These are phyloP conservation scores for Brassica cretica DNA, from an alignment of 345 rosid genomes.

Conservation along the genomic window DNA sequence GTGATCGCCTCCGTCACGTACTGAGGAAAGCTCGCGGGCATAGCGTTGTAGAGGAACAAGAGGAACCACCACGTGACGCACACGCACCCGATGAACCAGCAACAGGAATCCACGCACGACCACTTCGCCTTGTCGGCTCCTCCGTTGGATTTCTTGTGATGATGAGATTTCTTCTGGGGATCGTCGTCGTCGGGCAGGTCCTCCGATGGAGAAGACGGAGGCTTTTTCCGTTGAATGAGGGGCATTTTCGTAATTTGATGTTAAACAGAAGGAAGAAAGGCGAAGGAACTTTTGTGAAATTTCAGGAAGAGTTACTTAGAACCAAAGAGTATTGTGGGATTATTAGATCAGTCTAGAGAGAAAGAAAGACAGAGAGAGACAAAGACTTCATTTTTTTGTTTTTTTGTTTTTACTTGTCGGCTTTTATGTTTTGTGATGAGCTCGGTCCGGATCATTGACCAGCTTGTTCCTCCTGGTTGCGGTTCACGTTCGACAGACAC, in stretches of 20 bases:
- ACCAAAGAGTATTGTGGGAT: conserved; percentile 21
- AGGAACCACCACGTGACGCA: conserved; percentile 88
- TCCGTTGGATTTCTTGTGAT: conserved; percentile 25
- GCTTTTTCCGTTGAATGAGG: conserved; percentile 37
- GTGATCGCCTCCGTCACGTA: conserved; percentile 90
- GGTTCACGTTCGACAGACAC: conserved; percentile 13
- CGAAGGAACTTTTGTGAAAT: not conserved
- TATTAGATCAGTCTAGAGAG: conserved; percentile 28
- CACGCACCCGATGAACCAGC: conserved; percentile 85
- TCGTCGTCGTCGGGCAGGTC: conserved; percentile 10
- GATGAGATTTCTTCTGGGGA: conserved; percentile 18
- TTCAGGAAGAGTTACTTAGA: not conserved
- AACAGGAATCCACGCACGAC: conserved; percentile 84
- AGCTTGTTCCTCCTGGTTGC: not conserved
- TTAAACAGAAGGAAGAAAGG: not conserved
- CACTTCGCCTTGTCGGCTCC: conserved; percentile 43
- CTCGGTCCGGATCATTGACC: conserved; percentile 28
- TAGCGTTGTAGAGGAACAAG: conserved; percentile 76
- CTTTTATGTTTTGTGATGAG: not conserved
- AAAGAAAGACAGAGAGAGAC: conserved; percentile 5
- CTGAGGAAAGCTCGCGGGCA: conserved; percentile 87
- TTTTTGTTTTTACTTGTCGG: not conserved
- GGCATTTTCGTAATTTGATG: conserved; percentile 20
- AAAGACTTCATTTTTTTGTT: too few relatives aligned
- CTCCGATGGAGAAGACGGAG: conserved; percentile 17